Percentiles rank a stretch among this genome's conserved stretches.
Evolutionary conservation across 1,139 yeast species (phyloP).

Genomic region (Hanseniaspora gamundiae): DNA sequence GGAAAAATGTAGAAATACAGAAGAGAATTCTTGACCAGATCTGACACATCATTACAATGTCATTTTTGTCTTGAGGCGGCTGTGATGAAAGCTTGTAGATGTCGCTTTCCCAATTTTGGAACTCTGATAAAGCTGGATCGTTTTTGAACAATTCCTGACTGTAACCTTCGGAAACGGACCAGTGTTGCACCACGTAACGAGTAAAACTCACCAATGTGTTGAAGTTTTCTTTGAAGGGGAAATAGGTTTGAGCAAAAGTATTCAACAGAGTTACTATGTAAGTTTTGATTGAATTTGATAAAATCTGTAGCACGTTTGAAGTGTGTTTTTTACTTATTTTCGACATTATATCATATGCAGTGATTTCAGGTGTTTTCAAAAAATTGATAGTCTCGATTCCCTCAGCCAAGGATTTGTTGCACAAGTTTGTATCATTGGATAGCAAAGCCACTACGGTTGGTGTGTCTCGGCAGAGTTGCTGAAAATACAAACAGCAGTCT

Average conservation of each 20-base stretch:
- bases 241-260: neutral
- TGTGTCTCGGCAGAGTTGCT: neutral
- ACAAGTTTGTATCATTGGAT: conserved; percentile 75
- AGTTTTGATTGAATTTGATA: neutral
- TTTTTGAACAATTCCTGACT: neutral
- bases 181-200: neutral
- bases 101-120: neutral
- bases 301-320: neutral
- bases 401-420: conserved; percentile 63
- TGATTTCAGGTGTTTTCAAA: neutral
- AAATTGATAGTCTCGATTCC: conserved; percentile 26
- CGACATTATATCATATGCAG: neutral
- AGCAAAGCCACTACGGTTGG: conserved; percentile 45
- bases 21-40: too few relatives aligned
- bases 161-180: neutral
- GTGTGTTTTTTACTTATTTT: neutral
- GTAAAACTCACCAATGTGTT: neutral
- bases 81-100: neutral
- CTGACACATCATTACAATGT: too few relatives aligned
- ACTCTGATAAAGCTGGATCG: neutral
- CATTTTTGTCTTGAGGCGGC: too few relatives aligned
- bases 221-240: neutral
- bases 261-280: neutral
- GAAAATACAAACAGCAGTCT: conserved; percentile 67
- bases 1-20: neutral